These are phyloP conservation scores for Elsinoe australis DNA, from an alignment of 2,329 filamentous ascomycete species.

Conservation along the genomic window DNA sequence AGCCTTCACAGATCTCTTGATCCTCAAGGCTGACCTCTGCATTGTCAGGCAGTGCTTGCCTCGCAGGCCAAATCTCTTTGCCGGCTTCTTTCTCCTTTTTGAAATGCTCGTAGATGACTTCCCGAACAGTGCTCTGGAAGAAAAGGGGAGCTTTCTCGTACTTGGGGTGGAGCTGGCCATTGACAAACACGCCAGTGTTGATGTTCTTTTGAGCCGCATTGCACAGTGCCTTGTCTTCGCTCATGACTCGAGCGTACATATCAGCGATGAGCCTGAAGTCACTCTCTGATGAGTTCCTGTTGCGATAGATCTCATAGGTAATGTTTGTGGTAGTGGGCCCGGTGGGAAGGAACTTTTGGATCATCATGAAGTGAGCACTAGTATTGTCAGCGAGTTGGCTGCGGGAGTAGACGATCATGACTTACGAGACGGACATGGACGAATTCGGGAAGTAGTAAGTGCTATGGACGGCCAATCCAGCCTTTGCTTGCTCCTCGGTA, in stretches of 20 bases:
- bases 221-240: conserved; percentile 58
- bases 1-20: conserved; percentile 15
- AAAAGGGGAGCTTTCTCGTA: conserved; percentile 41
- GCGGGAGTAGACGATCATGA: too few relatives aligned
- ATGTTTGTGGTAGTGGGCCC: conserved; percentile 46
- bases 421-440: conserved; percentile 46
- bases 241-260: conserved; percentile 57
- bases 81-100: conserved; percentile 25
- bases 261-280: conserved; percentile 51
- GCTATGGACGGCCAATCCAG: conserved; percentile 37
- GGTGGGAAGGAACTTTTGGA: conserved; percentile 54
- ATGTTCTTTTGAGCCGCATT: conserved; percentile 53
- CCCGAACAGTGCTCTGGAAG: conserved; percentile 20
- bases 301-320: conserved; percentile 56
- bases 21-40: conserved; percentile 15
- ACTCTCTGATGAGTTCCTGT: conserved; percentile 51
- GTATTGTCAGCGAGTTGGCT: conserved; percentile 13
- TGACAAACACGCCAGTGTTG: conserved; percentile 54
- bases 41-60: conserved; percentile 21
- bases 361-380: conserved; percentile 22
- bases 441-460: conserved; percentile 48
- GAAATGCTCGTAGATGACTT: conserved; percentile 25
- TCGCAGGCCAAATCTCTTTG: conserved; percentile 26
- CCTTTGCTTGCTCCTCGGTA: too few relatives aligned
- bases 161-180: conserved; percentile 54